Base-by-base conservation (phyloP, 2,329 filamentous ascomycete genomes). In the Magnaporthiopsis incrustans region DNA sequence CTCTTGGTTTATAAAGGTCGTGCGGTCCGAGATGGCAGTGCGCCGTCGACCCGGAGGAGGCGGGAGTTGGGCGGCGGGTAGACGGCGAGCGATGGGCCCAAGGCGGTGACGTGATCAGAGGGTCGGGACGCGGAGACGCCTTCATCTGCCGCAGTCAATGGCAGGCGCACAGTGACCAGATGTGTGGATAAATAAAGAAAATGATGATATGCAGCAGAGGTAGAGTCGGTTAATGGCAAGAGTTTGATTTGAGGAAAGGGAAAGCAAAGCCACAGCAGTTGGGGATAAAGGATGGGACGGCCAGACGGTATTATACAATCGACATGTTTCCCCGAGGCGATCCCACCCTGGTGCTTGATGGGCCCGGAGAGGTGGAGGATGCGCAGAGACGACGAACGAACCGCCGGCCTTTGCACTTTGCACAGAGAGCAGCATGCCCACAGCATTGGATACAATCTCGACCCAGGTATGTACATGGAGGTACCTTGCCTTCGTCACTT, bases 161-260 rank as follows among this genome's bases (percentile, higher is more conserved):
- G 25, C 57, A 59, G n/a, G 58, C 33, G 50, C 10, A 66, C 56
- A 63, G 53, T 61, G 58, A 68, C 70, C 74, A 71, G 75, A 71
- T 77, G 75, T 76, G 77, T 76, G 75, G 77, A 78, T 75, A 44
- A 38, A 38, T 14, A 44, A 18, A 44, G 68, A 71, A 35, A 12
- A 66, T 69, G 66, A 76, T 75, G 76, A 78, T 78, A 77, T 77
- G 74, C 72, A 73, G 74, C 73, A 67, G 67, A 68, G 71, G 68
- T 69, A 69, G 71, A 70, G 70, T 70, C 73, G 73, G 71, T 67
- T 44, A 69, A 73, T 69, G 70, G 70, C 68, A 68, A 70, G 73
- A 69, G 70, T 71, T 70, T 69, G 73, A 74, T 67, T 69, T 69
- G 68, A 70, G 61, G 50, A 62, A 38, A 56, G 56, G 60, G 38